Conservation (phyloP, 2,329 filamentous ascomycete genomes). For the Ciborinia camelliae region DNA sequence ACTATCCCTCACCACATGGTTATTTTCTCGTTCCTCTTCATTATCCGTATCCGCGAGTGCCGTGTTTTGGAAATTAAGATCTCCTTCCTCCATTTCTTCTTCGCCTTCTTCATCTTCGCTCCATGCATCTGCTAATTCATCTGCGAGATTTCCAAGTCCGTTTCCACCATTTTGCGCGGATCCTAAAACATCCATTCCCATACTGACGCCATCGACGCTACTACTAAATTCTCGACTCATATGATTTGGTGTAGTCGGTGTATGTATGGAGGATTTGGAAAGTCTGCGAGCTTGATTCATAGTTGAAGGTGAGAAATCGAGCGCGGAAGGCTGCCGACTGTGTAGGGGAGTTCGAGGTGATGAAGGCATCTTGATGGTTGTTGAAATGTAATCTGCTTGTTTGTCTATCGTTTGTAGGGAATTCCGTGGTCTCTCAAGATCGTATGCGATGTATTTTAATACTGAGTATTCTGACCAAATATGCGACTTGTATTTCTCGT, state of each 20-base stretch:
- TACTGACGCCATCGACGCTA: conserved; percentile 10
- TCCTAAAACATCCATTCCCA: conserved; percentile 32
- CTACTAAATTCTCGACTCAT: conserved; percentile 11
- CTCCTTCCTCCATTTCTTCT: conserved; percentile 49
- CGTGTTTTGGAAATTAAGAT: conserved; percentile 39
- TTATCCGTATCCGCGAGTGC: neutral
- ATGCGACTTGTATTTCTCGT: neutral
- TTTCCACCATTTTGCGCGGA: conserved; percentile 44
- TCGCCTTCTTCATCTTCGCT: conserved; percentile 62
- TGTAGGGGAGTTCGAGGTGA: conserved; percentile 56
- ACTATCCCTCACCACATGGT: conserved; percentile 38
- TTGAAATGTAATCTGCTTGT: conserved; percentile 19
- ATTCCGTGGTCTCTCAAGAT: neutral
- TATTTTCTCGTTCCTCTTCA: conserved; percentile 32
- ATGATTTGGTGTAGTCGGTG: conserved; percentile 32
- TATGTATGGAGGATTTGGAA: conserved; percentile 36
- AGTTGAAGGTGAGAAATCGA: conserved; percentile 44
- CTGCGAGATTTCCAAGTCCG: conserved; percentile 73
- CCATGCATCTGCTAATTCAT: conserved; percentile 74
- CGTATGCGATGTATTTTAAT: neutral
- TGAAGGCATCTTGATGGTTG: conserved; percentile 41
- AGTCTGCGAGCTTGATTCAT: conserved; percentile 29
- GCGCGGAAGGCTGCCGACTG: conserved; percentile 55
- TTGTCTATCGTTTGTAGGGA: neutral
- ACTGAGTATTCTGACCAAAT: neutral